Evolutionary conservation across 768 basidiomycete genomes (phyloP).

Genomic region (Kwoniella dendrophila): DNA sequence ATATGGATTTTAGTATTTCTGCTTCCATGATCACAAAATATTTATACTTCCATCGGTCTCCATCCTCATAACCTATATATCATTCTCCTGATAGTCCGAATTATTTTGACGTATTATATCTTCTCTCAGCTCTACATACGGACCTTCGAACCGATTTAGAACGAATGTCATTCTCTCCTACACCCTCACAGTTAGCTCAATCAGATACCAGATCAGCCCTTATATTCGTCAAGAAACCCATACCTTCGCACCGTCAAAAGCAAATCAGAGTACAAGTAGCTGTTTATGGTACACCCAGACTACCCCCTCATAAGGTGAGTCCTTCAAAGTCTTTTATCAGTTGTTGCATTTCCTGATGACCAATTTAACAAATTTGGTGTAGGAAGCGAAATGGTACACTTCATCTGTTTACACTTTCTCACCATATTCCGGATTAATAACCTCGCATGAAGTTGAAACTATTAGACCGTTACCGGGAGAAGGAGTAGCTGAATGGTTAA

Average conservation of each 20-base stretch:
- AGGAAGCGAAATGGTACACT: slow-evolving; percentile 54
- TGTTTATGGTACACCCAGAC: slow-evolving; percentile 38
- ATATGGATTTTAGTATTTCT: too few relatives aligned
- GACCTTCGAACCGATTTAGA: slow-evolving; percentile 45
- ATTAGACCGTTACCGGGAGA: slow-evolving; percentile 55
- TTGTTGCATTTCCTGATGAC: background rate
- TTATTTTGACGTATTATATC: background rate
- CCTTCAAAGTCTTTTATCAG: background rate
- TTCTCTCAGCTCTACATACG: slow-evolving; percentile 47
- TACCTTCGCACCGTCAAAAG: slow-evolving; percentile 40
- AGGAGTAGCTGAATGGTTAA: slow-evolving; percentile 53
- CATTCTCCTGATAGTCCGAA: too few relatives aligned
- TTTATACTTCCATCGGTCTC: too few relatives aligned
- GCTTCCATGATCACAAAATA: too few relatives aligned
- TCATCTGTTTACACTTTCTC: slow-evolving; percentile 55
- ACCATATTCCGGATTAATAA: slow-evolving; percentile 50
- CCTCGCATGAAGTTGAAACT: slow-evolving; percentile 51
- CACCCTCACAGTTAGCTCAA: slow-evolving; percentile 21
- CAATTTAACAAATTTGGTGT: background rate
- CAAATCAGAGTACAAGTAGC: slow-evolving; percentile 46
- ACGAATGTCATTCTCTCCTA: slow-evolving; percentile 48
- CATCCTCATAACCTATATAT: too few relatives aligned
- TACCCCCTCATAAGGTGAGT: slow-evolving; percentile 48
- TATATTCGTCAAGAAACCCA: slow-evolving; percentile 26
- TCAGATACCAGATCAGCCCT: slow-evolving; percentile 15